These are phyloP conservation scores for Fusarium sp. DNA, from an alignment of 2,329 filamentous ascomycete species.

Conservation along the genomic window DNA sequence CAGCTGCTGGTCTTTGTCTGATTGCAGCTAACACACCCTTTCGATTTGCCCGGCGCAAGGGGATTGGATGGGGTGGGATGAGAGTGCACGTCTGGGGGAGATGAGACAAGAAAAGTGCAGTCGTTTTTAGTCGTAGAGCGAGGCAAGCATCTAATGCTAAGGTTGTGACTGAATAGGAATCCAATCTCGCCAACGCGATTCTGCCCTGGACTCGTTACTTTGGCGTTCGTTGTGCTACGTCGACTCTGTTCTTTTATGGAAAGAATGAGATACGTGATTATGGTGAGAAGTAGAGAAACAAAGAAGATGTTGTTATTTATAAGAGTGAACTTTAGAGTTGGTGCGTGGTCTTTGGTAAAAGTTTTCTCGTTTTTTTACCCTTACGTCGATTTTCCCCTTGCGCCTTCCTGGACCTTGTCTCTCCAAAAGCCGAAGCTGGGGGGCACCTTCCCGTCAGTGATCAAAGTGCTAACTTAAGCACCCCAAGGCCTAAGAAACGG, in stretches of 20 bases:
- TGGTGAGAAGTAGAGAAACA: neutral
- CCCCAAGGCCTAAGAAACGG: neutral
- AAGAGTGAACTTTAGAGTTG: slow-evolving; percentile 7
- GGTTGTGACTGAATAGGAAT: neutral
- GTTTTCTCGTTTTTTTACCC: slow-evolving; percentile 8
- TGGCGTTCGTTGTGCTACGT: slow-evolving; percentile 3
- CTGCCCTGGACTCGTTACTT: slow-evolving; percentile 10
- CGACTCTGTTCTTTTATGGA: neutral
- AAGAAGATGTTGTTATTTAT: slow-evolving; percentile 19
- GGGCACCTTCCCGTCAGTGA: slow-evolving; percentile 35
- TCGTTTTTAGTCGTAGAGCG: slow-evolving; percentile 11
- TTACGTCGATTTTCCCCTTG: slow-evolving; percentile 17
- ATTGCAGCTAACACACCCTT: slow-evolving; percentile 36
- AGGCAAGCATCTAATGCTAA: neutral
- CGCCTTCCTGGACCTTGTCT: slow-evolving; percentile 9
- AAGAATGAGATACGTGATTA: neutral
- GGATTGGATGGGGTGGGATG: slow-evolving; percentile 23
- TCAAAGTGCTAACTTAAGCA: slow-evolving; percentile 23
- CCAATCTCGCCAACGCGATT: neutral
- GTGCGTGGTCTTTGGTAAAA: slow-evolving; percentile 24
- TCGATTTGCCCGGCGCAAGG: slow-evolving; percentile 32
- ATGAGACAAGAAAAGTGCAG: slow-evolving; percentile 25
- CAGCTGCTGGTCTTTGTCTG: slow-evolving; percentile 33
- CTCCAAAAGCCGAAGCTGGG: slow-evolving; percentile 32
- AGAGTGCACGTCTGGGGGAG: slow-evolving; percentile 38